Conservation (phyloP, 306 rosid genomes). For the Crotalaria pallida region DNA sequence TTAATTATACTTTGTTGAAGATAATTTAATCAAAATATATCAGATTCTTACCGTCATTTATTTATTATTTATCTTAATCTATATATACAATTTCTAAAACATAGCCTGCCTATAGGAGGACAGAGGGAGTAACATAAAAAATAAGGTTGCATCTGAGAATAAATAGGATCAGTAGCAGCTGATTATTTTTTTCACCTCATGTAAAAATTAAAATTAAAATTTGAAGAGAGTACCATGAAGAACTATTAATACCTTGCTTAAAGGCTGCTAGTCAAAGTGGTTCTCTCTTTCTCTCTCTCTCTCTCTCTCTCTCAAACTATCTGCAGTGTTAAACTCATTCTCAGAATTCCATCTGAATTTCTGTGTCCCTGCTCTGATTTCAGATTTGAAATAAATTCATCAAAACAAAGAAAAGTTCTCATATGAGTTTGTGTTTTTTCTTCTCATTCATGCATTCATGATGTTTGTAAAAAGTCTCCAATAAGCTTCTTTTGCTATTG, state of each 20-base stretch:
- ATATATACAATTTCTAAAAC: no score
- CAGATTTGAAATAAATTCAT: constrained; percentile 18
- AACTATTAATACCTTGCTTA: constrained; percentile 38
- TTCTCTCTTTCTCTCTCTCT: constrained; percentile 5
- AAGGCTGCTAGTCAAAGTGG: constrained; percentile 5
- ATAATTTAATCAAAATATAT: no score
- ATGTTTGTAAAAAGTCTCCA: constrained; percentile 7
- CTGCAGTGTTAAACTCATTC: background rate
- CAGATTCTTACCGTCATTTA: no score
- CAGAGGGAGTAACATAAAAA: no score
- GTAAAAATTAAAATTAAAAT: constrained; percentile 1
- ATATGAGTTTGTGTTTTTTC: background rate
- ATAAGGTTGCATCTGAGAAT: background rate
- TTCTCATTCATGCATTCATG: background rate
- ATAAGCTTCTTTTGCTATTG: constrained; percentile 13
- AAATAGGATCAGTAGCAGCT: background rate
- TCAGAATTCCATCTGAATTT: constrained; percentile 1
- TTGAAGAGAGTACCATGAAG: background rate
- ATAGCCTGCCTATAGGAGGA: no score
- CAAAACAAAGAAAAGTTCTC: background rate
- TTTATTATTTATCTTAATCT: no score
- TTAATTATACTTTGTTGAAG: no score
- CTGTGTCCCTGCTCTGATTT: constrained; percentile 20
- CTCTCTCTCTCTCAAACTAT: constrained; percentile 3
- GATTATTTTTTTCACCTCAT: constrained; percentile 8